A percentile compares a stretch with the other conserved stretches of the same genome.
Conservation (phyloP, 2,329 filamentous ascomycete genomes). For the Purpureocillium lavendulum region DNA sequence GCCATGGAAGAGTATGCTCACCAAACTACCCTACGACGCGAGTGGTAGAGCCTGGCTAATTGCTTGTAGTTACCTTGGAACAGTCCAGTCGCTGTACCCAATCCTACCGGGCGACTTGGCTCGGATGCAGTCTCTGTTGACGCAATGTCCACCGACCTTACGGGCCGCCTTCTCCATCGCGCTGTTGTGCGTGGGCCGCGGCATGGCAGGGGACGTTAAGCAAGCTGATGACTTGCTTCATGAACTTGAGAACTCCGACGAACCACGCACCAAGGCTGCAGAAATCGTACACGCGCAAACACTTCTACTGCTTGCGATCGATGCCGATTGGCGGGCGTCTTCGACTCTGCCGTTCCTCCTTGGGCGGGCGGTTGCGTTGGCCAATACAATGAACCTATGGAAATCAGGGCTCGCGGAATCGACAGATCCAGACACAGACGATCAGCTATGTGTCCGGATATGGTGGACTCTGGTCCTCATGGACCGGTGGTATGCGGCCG, state of each 20-base stretch:
- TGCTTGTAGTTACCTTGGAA: constrained; percentile 46
- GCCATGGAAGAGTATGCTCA: constrained; percentile 35
- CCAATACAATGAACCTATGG: constrained; percentile 56
- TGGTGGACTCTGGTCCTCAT: constrained; percentile 68
- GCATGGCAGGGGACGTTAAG: constrained; percentile 31
- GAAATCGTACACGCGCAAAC: constrained; percentile 58
- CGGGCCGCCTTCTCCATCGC: constrained; percentile 58
- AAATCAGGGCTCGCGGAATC: constrained; percentile 30
- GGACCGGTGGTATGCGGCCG: constrained; percentile 67
- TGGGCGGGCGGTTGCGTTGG: constrained; percentile 56
- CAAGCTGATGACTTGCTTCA: constrained; percentile 38
- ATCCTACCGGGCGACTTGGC: constrained; percentile 51
- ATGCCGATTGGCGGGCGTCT: constrained; percentile 47
- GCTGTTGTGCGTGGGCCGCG: constrained; percentile 44
- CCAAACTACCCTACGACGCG: no score
- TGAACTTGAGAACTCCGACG: constrained; percentile 40
- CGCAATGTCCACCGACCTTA: constrained; percentile 45
- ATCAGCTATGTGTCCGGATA: constrained; percentile 52
- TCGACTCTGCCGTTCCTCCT: constrained; percentile 43
- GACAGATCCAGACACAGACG: constrained; percentile 49
- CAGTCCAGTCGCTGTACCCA: constrained; percentile 60
- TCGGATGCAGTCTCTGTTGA: constrained; percentile 47
- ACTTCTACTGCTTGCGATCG: constrained; percentile 56
- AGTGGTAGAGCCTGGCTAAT: constrained; percentile 3
- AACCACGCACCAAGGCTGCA: constrained; percentile 26